phyloP scores from a whole-genome alignment of 1,139 yeast species.

The Yamadazyma triangularis region DNA sequence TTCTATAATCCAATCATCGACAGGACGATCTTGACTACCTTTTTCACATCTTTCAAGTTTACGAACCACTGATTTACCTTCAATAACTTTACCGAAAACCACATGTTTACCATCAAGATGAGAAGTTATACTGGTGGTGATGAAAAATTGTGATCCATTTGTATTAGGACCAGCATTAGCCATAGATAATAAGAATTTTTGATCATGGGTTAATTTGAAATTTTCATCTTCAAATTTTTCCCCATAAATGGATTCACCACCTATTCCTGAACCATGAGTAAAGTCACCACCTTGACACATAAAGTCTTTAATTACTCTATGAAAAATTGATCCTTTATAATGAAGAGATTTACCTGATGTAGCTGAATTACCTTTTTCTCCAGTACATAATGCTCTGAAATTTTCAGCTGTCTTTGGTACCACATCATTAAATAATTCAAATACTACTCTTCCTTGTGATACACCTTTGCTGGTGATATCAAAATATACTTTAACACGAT shows the following conservation, averaged over 20 bases:
- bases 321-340: slow-evolving; percentile 81
- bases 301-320: slow-evolving; percentile 85
- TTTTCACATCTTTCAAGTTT: slow-evolving; percentile 68
- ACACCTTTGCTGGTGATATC: slow-evolving; percentile 68
- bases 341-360: slow-evolving; percentile 57
- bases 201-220: slow-evolving; percentile 69
- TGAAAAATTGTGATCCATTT: slow-evolving; percentile 92
- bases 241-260: slow-evolving; percentile 94
- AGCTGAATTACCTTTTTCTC: slow-evolving; percentile 71
- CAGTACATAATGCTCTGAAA: slow-evolving; percentile 86
- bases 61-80: slow-evolving; percentile 80
- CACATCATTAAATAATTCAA: slow-evolving; percentile 71
- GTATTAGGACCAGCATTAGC: slow-evolving; percentile 96
- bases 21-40: slow-evolving; percentile 60
- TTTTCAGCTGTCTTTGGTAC: slow-evolving; percentile 95
- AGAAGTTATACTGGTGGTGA: slow-evolving; percentile 80
- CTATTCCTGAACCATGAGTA: slow-evolving; percentile 84
- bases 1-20: slow-evolving; percentile 60
- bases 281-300: slow-evolving; percentile 99
- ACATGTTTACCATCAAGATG: slow-evolving; percentile 94
- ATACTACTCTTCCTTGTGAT: slow-evolving; percentile 67
- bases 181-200: slow-evolving; percentile 89
- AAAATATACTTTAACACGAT: slow-evolving; percentile 56
- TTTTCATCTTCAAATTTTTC: slow-evolving; percentile 94
- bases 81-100: slow-evolving; percentile 85